Evolutionary conservation across 495 filamentous ascomycete genomes (phyloP).

Genomic region (Neurospora intermedia): DNA sequence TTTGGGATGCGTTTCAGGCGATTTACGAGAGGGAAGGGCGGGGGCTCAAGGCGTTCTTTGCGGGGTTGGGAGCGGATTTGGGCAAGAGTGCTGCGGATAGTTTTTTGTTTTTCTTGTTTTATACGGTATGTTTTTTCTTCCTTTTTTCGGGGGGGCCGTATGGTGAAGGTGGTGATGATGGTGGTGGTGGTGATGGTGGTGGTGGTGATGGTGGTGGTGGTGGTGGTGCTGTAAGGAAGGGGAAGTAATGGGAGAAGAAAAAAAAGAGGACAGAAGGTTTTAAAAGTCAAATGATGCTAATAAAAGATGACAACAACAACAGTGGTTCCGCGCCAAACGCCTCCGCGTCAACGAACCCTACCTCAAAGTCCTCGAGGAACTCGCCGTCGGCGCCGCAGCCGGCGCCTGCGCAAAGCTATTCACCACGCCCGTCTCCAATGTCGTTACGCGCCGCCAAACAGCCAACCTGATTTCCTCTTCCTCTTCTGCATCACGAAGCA

Average conservation of each 20-base stretch:
- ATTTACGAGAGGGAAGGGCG: slow-evolving; percentile 69
- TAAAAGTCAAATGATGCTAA: too few species aligned
- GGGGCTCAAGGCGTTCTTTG: slow-evolving; percentile 60
- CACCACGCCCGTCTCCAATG: slow-evolving; percentile 73
- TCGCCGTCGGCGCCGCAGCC: slow-evolving; percentile 65
- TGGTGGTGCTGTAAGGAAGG: too few species aligned
- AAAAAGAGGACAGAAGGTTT: too few species aligned
- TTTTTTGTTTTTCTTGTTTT: slow-evolving; percentile 79
- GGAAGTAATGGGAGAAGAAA: too few species aligned
- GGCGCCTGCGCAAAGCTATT: slow-evolving; percentile 68
- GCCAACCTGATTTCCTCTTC: slow-evolving; percentile 32
- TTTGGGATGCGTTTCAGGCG: slow-evolving; percentile 57
- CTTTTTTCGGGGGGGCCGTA: too few species aligned
- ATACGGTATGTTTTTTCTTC: slow-evolving; percentile 45
- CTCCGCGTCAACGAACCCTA: slow-evolving; percentile 33
- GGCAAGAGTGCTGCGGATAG: slow-evolving; percentile 63
- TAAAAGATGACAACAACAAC: background rate
- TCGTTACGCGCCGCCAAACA: slow-evolving; percentile 75
- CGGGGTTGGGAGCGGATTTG: slow-evolving; percentile 61
- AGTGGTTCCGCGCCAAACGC: slow-evolving; percentile 45
- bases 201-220: too few species aligned
- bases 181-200: too few species aligned
- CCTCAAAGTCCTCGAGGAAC: slow-evolving; percentile 59
- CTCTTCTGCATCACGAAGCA: background rate
- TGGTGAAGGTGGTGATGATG: too few species aligned